Conservation (phyloP, 2,329 filamentous ascomycete species). For the Pleoardoris graminearum region DNA sequence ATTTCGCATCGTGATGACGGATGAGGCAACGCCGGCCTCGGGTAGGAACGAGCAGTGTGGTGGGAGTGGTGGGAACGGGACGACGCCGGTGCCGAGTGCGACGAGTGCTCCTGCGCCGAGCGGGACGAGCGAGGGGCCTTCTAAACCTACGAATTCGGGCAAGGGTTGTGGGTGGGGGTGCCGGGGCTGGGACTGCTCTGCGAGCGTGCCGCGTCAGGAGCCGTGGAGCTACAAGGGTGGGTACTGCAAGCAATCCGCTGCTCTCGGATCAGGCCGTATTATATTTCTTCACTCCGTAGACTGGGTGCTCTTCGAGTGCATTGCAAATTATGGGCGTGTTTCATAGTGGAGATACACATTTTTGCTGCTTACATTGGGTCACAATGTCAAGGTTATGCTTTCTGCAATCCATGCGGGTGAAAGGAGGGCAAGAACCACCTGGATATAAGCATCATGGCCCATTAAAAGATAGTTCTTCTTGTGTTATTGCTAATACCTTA, state of each 20-base stretch:
- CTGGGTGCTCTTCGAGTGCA: no score
- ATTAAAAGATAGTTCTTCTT: no score
- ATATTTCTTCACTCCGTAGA: no score
- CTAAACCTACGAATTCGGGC: not conserved
- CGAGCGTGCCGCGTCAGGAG: constrained; percentile 14
- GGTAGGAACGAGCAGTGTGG: constrained; percentile 7
- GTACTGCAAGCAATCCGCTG: constrained; percentile 9
- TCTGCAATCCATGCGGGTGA: no score
- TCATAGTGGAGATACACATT: no score
- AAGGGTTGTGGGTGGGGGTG: constrained; percentile 15
- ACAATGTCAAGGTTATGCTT: no score
- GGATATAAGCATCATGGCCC: no score
- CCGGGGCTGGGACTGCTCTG: constrained; percentile 17
- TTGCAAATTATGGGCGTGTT: no score
- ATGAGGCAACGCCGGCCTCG: constrained; percentile 9
- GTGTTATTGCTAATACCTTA: no score
- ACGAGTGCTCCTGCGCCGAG: not conserved
- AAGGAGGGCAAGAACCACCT: no score
- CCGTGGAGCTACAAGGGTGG: constrained; percentile 15
- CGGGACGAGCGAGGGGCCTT: not conserved
- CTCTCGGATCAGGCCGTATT: not conserved
- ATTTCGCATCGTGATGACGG: constrained; percentile 20
- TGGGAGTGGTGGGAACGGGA: constrained; percentile 1
- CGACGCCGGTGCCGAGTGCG: not conserved
- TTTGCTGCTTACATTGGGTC: no score